phyloP scores from a whole-genome alignment of 768 basidiomycete species.

The Lyophyllum shimeji region DNA sequence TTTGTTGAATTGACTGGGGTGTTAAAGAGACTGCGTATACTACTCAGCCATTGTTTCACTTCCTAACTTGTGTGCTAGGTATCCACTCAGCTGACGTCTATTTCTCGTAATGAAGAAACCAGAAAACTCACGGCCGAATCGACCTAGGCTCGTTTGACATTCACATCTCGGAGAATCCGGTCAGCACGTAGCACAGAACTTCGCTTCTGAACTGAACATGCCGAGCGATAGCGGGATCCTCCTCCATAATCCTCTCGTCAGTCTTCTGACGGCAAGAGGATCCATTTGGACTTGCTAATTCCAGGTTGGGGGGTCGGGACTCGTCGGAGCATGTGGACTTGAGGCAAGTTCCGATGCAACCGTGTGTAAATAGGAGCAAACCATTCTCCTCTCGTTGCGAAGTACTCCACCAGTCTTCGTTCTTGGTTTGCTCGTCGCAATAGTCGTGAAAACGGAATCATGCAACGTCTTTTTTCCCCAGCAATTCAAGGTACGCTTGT shows the following conservation, averaged over 20 bases:
- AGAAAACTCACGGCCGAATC: no score
- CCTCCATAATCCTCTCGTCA: no score
- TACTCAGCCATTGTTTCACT: no score
- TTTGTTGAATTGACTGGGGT: not conserved
- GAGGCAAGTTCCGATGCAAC: conserved; percentile 11
- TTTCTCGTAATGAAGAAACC: no score
- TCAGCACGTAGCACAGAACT: no score
- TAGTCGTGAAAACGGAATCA: not conserved
- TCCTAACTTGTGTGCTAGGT: not conserved
- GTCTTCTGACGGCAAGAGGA: not conserved
- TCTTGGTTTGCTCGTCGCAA: not conserved
- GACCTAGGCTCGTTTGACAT: no score
- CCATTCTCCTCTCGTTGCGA: not conserved
- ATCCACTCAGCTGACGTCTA: no score
- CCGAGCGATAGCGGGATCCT: no score
- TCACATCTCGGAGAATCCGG: no score
- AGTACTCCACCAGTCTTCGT: not conserved
- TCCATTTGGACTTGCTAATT: not conserved
- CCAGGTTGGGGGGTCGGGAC: not conserved
- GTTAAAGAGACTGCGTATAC: not conserved
- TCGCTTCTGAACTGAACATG: no score
- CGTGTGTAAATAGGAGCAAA: conserved; percentile 12
- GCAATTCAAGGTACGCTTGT: not conserved
- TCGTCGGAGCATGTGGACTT: conserved; percentile 3
- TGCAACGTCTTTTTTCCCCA: not conserved